Evolutionary conservation across 805 yeast genomes (phyloP), one percentile per base, ranked within the genome.

Genomic region (Priceomyces carsonii): DNA sequence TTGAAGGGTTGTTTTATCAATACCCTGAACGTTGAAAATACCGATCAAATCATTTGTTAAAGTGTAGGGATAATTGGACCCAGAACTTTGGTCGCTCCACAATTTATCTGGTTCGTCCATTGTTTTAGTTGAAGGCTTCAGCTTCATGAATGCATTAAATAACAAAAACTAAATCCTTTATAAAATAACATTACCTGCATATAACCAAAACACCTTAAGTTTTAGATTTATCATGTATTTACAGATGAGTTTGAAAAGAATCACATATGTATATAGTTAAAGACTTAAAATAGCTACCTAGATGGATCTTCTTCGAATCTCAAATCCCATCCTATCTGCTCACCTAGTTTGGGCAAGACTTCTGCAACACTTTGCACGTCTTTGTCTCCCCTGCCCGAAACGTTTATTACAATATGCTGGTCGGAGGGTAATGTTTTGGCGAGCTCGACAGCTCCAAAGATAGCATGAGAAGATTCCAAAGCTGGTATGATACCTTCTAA

Each of bases 401-500:
- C 77, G 60, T 89, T 89, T 56, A 93, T 84, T 42, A 93, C 82
- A 39, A 93, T 70, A 57, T 88, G 80, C 66, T 89, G 75, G 47
- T 85, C 96, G 46, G 80, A 75, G 16, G 75, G 57, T 83, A 93
- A 73, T 12, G 80, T 82, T 70, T 87, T 67, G 19, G 99, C 99
- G 32, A 86, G 73, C 64, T 89, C 78, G 42, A 86, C 71, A 31
- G 90, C 99, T 50, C 96, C 97, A 57, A 73, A 85, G 36, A 93
- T 79, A 26, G 99, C 99, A 61, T 93, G 99, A 8, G 98, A 85
- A 1, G 96, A 87, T 68, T 93, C 99, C 59, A 93, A 76, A 17
- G 99, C 99, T 29, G 99, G 99, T 52, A 93, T 93, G 50, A 93
- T 93, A 65, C 99, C 99, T 67, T 93, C 99, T 47, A 86, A 74